Conservation (phyloP, 73 alveolate species). For the Uronychia setigera region DNA sequence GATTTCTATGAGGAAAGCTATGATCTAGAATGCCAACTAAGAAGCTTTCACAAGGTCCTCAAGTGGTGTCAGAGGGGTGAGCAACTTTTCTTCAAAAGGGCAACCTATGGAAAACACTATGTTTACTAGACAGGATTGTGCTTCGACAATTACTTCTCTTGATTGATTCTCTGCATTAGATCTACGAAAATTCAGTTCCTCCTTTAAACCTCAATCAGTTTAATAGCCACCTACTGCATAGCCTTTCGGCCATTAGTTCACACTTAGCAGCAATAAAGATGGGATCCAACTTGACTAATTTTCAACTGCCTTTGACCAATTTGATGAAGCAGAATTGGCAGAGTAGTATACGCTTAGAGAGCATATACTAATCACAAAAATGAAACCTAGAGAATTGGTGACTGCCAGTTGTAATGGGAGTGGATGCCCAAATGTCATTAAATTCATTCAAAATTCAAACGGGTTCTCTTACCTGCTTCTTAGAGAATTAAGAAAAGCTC, state of each 20-base stretch:
- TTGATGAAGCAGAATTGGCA: not conserved
- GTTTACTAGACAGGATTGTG: not conserved
- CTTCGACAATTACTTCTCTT: not conserved
- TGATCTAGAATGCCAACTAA: not conserved
- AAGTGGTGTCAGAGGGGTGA: no score
- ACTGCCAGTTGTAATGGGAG: not conserved
- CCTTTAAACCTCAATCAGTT: no score
- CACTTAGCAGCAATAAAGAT: no score
- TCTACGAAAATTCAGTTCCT: not conserved
- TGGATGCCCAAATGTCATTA: not conserved
- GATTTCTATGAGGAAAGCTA: not conserved
- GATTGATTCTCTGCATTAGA: not conserved
- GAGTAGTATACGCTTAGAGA: not conserved
- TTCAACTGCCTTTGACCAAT: not conserved
- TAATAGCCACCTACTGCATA: no score
- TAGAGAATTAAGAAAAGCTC: not conserved
- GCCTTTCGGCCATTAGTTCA: no score
- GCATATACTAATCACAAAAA: not conserved
- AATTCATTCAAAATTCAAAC: not conserved
- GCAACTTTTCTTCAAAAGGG: no score
- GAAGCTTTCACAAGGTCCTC: no score
- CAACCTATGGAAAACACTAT: no score
- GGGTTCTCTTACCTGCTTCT: not conserved
- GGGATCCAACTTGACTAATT: no score
- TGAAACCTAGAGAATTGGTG: not conserved